Percentiles rank a stretch among this genome's conserved stretches.
Conservation (phyloP, 176 grass and related monocot species). For the Secale cereale region DNA sequence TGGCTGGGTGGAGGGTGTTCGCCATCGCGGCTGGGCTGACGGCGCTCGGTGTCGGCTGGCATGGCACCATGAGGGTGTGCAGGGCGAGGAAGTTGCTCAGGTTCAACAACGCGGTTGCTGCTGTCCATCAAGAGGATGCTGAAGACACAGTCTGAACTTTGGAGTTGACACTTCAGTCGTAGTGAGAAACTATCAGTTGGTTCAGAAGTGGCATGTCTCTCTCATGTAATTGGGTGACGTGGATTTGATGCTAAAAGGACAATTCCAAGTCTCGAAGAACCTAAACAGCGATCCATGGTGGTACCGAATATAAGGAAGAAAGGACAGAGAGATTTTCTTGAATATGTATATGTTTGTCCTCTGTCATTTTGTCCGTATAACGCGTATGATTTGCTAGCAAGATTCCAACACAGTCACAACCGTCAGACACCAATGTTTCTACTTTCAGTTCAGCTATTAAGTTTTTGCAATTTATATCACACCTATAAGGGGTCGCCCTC, state of each 20-base stretch:
- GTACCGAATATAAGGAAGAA: no score
- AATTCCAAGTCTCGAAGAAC: no score
- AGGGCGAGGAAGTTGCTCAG: constrained; percentile 36
- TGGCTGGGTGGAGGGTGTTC: constrained; percentile 25
- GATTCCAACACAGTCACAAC: no score
- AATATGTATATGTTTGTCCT: no score
- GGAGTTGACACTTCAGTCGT: not conserved
- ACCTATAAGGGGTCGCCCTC: no score
- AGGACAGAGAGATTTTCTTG: no score
- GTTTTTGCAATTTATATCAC: no score
- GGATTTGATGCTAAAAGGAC: not conserved
- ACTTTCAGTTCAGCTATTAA: no score
- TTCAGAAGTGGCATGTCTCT: not conserved
- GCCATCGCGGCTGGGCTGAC: not conserved
- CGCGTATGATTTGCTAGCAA: no score
- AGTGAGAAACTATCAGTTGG: not conserved
- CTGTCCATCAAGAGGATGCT: not conserved
- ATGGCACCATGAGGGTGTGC: constrained; percentile 33
- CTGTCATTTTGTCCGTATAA: no score
- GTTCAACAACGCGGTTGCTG: constrained; percentile 21
- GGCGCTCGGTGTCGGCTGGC: not conserved
- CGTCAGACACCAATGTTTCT: no score
- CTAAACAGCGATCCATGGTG: no score
- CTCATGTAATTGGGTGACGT: not conserved
- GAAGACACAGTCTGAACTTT: not conserved